Evolutionary conservation across 2,329 filamentous ascomycete species (phyloP).

Genomic region (Thelonectria discophora): DNA sequence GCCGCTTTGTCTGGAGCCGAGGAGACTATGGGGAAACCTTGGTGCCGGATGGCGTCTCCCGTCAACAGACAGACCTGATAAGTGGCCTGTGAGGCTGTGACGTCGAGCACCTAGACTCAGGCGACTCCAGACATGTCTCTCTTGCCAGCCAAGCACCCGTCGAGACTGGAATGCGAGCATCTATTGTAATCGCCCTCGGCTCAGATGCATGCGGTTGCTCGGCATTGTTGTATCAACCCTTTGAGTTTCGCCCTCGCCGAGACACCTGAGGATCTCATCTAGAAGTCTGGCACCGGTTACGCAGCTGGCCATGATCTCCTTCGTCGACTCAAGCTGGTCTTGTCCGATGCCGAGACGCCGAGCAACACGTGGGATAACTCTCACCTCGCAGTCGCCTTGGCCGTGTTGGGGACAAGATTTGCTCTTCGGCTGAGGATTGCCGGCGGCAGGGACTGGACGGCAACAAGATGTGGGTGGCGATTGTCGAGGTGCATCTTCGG

Average conservation of each 20-base stretch:
- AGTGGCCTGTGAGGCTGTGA: not conserved
- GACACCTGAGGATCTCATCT: not conserved
- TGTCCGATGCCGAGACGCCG: too few species aligned
- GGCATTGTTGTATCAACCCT: not conserved
- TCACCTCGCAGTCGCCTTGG: not conserved
- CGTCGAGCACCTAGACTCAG: not conserved
- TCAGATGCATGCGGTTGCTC: not conserved
- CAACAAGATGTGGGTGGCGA: not conserved
- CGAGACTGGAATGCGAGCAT: not conserved
- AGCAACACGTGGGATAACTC: not conserved
- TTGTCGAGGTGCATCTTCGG: not conserved
- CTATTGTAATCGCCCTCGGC: not conserved
- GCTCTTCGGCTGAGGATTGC: not conserved
- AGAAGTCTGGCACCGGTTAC: not conserved
- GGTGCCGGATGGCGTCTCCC: not conserved
- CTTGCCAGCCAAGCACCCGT: not conserved
- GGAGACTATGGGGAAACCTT: not conserved
- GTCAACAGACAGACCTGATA: not conserved
- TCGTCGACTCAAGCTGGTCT: too few species aligned
- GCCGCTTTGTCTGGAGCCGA: not conserved
- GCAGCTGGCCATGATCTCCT: not conserved
- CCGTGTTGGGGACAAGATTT: not conserved
- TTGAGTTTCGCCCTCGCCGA: not conserved
- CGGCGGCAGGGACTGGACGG: not conserved
- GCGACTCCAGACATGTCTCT: not conserved